phyloP scores from a whole-genome alignment of 441 rosid species.

The Iberis amara region DNA sequence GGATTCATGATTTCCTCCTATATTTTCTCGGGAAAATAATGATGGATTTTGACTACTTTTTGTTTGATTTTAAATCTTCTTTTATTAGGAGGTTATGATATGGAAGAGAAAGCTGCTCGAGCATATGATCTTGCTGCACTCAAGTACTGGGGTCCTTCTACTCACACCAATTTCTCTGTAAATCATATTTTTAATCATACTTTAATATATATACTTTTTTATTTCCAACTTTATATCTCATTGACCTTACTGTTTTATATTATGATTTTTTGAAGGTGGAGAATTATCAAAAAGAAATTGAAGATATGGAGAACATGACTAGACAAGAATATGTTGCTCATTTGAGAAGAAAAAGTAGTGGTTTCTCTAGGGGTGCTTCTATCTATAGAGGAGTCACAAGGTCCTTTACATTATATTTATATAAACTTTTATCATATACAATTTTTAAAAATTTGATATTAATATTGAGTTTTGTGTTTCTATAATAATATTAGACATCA shows the following conservation, averaged over 20 bases:
- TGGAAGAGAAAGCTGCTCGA: slow-evolving; percentile 99
- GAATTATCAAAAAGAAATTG: slow-evolving; percentile 63
- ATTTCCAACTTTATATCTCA: slow-evolving; percentile 15
- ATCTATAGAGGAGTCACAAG: slow-evolving; percentile 97
- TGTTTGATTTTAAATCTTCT: background rate
- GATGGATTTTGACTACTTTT: slow-evolving; percentile 26
- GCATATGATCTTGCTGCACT: slow-evolving; percentile 98
- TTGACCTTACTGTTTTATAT: slow-evolving; percentile 5
- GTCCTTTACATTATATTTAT: no score
- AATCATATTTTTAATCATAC: slow-evolving; percentile 6
- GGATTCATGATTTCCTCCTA: slow-evolving; percentile 24
- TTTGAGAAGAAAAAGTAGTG: slow-evolving; percentile 93
- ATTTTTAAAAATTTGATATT: no score
- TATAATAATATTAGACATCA: slow-evolving; percentile 54
- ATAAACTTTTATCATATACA: no score
- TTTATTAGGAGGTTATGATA: slow-evolving; percentile 84
- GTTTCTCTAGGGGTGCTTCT: slow-evolving; percentile 97
- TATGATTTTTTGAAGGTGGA: slow-evolving; percentile 42
- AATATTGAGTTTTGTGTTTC: background rate
- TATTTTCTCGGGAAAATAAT: slow-evolving; percentile 31
- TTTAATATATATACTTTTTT: slow-evolving; percentile 1
- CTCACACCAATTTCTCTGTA: slow-evolving; percentile 92
- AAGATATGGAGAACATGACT: slow-evolving; percentile 81
- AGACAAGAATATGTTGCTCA: slow-evolving; percentile 97
- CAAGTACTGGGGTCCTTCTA: slow-evolving; percentile 98